Evolutionary conservation across 139 green algal genomes (phyloP), one percentile per base, ranked within the genome.

Genomic region (Deuterostichococcus epilithicus): DNA sequence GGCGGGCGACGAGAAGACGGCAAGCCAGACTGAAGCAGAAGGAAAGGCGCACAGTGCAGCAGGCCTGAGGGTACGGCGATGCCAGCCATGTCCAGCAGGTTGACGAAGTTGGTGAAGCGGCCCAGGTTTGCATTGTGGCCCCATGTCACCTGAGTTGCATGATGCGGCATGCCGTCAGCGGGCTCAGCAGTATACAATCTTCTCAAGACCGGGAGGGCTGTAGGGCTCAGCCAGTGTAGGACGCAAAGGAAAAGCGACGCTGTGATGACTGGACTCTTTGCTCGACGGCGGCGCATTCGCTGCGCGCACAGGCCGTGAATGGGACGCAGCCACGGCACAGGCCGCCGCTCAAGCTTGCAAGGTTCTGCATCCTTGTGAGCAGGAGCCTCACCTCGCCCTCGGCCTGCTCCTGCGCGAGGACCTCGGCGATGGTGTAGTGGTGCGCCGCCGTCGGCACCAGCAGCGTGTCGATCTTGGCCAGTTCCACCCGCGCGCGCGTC

Each of bases 91-190:
- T 92, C 91, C 72, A 93, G 68, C 52, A 94, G 85, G 74, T 95
- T 95, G 23, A 94, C 91, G 78, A 95, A 95, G 74, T 95, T 95
- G 32, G 91, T 95, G 80, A 94, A 95, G 23, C 85, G 76, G 22
- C 91, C 91, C 35, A 92, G 81, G 68, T 91, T 92, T 68, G 88
- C 90, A 74, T 95, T 95, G 37, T 80, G 82, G 32, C 26, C 30
- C 81, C 87, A 92, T 1, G 42, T 74, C 22, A 77, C 65, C 68
- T 75, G 25, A 25, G 22, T 10, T 36, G 32, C 58, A 63, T n/a
- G n/a, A n/a, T n/a, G n/a, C n/a, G n/a, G n/a, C n/a, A n/a, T n/a
- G n/a, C n/a, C n/a, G n/a, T n/a, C n/a, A n/a, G n/a, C n/a, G n/a
- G n/a, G n/a, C n/a, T n/a, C n/a, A n/a, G n/a, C n/a, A n/a, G n/a